phyloP scores from a whole-genome alignment of 352 stramenopile genomes.

The Phytophthora hybrid region DNA sequence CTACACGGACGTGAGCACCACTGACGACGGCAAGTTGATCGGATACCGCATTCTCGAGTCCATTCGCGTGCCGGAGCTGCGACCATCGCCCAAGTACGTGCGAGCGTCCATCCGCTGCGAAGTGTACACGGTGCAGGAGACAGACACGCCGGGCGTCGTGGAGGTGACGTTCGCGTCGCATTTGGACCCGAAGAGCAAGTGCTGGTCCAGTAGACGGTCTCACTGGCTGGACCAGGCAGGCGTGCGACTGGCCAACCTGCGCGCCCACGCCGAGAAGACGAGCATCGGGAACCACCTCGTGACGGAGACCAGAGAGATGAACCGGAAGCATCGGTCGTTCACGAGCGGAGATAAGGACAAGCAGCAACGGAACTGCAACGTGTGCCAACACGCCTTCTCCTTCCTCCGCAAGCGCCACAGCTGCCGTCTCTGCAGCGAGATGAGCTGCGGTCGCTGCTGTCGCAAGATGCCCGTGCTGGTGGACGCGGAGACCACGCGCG shows the following conservation, averaged over 20 bases:
- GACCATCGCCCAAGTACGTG: constrained; percentile 62
- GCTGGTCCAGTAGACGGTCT: constrained; percentile 58
- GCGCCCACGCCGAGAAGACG: constrained; percentile 71
- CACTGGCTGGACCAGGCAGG: constrained; percentile 71
- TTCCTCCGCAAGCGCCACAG: constrained; percentile 82
- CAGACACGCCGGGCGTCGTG: constrained; percentile 69
- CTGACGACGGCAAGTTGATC: constrained; percentile 63
- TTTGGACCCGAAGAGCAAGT: constrained; percentile 84
- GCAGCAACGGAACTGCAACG: constrained; percentile 59
- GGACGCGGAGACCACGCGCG: constrained; percentile 61
- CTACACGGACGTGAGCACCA: constrained; percentile 85
- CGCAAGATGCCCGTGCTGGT: constrained; percentile 79
- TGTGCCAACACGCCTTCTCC: constrained; percentile 76
- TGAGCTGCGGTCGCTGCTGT: constrained; percentile 74
- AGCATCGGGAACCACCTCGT: constrained; percentile 71
- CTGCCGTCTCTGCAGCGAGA: constrained; percentile 78
- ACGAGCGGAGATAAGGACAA: constrained; percentile 57
- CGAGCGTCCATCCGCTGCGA: constrained; percentile 83
- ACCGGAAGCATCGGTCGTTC: constrained; percentile 35
- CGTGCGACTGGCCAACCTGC: constrained; percentile 64
- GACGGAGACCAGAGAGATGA: constrained; percentile 46
- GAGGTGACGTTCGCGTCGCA: constrained; percentile 87
- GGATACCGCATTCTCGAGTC: constrained; percentile 84
- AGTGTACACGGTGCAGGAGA: constrained; percentile 84
- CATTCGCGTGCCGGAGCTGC: constrained; percentile 77